Evolutionary conservation across 805 yeast species (phyloP).

Genomic region (Candida xiaguanensis): DNA sequence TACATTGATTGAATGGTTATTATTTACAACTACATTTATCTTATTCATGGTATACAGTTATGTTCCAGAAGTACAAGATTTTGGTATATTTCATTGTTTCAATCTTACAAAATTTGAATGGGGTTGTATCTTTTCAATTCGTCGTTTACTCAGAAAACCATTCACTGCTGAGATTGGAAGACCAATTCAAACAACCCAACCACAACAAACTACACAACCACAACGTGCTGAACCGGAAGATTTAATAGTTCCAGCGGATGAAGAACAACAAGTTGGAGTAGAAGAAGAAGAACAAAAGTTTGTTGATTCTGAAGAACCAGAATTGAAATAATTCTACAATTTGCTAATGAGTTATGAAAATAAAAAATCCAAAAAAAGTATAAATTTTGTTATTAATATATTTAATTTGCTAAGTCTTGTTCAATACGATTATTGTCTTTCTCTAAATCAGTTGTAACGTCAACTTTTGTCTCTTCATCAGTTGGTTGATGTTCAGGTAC

Average conservation of each 20-base stretch:
- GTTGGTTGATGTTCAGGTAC: background rate
- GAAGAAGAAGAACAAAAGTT: conserved; percentile 4
- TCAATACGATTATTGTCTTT: background rate
- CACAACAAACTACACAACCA: background rate
- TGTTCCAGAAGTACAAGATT: conserved; percentile 5
- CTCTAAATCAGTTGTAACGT: background rate
- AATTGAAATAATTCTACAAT: background rate
- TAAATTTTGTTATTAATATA: background rate
- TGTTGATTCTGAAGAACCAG: conserved; percentile 7
- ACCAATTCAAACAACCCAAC: background rate
- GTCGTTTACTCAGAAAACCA: background rate
- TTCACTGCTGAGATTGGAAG: background rate
- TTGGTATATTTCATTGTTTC: conserved; percentile 7
- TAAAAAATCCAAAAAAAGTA: background rate
- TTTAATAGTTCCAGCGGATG: conserved; percentile 4
- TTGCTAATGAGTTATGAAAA: background rate
- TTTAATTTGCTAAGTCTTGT: background rate
- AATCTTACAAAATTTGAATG: background rate
- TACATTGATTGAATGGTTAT: conserved; percentile 10
- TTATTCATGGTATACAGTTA: conserved; percentile 8
- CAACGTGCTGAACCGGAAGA: background rate
- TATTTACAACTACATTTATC: conserved; percentile 7
- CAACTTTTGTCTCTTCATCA: conserved; percentile 6
- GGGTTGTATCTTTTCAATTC: conserved; percentile 9
- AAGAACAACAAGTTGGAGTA: conserved; percentile 6